Conservation (phyloP, 148 eudicot genomes). For the Nyssa sinensis region DNA sequence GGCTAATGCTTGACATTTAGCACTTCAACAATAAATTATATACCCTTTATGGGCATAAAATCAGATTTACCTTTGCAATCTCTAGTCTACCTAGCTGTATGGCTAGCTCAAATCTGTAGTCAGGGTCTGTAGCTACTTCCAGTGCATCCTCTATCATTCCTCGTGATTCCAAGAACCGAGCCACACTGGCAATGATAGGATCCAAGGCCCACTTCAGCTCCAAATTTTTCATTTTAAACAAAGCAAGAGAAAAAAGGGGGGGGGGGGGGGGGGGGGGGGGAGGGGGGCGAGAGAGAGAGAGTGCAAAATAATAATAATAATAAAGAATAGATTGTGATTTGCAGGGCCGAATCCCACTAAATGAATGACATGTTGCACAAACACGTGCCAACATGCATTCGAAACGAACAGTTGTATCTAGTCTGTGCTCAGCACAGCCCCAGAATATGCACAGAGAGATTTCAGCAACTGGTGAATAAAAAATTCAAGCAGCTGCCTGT, state of each 20-base stretch:
- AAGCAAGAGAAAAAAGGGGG: background rate
- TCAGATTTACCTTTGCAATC: slow-evolving; percentile 55
- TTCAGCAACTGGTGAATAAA: background rate
- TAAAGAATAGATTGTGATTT: too few species aligned
- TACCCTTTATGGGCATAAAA: background rate
- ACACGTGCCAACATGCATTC: background rate
- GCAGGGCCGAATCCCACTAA: background rate
- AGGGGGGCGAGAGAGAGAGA: background rate
- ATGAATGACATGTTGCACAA: background rate
- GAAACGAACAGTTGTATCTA: background rate
- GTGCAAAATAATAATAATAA: background rate
- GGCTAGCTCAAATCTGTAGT: slow-evolving; percentile 92
- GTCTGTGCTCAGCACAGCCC: background rate
- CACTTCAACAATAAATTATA: background rate
- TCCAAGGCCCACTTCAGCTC: background rate
- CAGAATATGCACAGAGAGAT: too few species aligned
- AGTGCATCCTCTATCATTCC: slow-evolving; percentile 88
- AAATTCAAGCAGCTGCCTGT: background rate
- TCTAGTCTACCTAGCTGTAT: slow-evolving; percentile 85
- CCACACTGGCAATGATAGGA: slow-evolving; percentile 51
- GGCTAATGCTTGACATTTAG: background rate
- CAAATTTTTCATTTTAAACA: background rate
- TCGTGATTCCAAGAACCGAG: slow-evolving; percentile 89
- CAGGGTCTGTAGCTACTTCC: slow-evolving; percentile 95
- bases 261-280: too few species aligned